phyloP scores from a whole-genome alignment of 306 rosid genomes.

The Crataegus laevigata region DNA sequence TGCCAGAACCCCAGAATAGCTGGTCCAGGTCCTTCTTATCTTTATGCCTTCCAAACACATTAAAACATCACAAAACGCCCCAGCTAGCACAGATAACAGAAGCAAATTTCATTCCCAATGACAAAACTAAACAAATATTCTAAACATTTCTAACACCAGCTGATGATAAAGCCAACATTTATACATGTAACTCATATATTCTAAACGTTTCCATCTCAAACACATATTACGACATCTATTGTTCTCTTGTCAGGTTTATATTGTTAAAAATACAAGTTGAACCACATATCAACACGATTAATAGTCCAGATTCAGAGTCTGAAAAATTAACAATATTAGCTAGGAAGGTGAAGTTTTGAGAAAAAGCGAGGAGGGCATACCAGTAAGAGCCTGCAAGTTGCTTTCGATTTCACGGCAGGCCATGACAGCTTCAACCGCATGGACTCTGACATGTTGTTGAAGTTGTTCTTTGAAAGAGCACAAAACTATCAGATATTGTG shows the following conservation, averaged over 20 bases:
- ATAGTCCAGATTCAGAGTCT: background rate
- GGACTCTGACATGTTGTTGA: slow-evolving; percentile 94
- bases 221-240: background rate
- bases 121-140: background rate
- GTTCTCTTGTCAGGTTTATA: background rate
- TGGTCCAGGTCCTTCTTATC: background rate
- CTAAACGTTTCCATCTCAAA: background rate
- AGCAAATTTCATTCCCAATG: background rate
- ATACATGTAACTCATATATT: background rate
- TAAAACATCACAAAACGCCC: slow-evolving; percentile 3
- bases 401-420: slow-evolving; percentile 99
- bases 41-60: slow-evolving; percentile 22
- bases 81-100: background rate
- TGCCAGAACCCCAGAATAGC: slow-evolving; percentile 18
- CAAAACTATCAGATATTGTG: slow-evolving; percentile 72
- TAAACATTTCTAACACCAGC: background rate
- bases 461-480: slow-evolving; percentile 92
- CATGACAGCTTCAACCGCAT: slow-evolving; percentile 98
- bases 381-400: slow-evolving; percentile 88
- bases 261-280: background rate
- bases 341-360: background rate
- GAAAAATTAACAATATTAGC: background rate
- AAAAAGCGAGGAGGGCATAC: slow-evolving; percentile 20
- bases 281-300: background rate
- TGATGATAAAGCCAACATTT: background rate